Evolutionary conservation across 108 stramenopile species (phyloP).

Genomic region (Pinguiococcus pyrenoidosus): DNA sequence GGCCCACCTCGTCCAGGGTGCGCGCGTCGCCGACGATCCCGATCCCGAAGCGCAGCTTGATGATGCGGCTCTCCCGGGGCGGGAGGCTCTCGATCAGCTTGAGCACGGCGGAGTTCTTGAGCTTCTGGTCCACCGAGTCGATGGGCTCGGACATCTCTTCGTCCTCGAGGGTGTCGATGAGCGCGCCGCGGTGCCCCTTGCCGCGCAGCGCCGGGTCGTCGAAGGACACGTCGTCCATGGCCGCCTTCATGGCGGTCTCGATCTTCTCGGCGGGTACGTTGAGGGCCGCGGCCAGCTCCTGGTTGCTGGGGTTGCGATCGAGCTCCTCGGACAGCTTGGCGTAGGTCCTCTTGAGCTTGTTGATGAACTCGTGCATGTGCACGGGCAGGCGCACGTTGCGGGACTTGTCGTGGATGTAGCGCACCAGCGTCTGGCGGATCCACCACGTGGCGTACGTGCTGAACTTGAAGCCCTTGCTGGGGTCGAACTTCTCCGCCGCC

Average conservation of each 20-base stretch:
- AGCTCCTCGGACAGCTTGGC: conserved; percentile 50
- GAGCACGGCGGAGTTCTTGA: background rate
- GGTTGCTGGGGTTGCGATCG: conserved; percentile 56
- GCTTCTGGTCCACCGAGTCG: conserved; percentile 16
- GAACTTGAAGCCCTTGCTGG: conserved; percentile 76
- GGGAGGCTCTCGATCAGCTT: background rate
- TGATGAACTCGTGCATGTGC: conserved; percentile 69
- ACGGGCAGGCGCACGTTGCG: conserved; percentile 77
- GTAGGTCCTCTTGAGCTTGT: conserved; percentile 48
- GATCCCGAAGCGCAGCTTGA: conserved; percentile 5
- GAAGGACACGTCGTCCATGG: conserved; percentile 56
- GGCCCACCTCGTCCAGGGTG: conserved; percentile 15
- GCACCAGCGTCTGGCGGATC: conserved; percentile 85
- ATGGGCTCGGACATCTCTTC: conserved; percentile 58
- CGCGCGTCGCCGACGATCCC: background rate
- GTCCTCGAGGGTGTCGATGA: conserved; percentile 56
- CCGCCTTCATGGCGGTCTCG: conserved; percentile 53
- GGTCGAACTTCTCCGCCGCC: conserved; percentile 90
- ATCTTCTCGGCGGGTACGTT: conserved; percentile 56
- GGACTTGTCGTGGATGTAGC: conserved; percentile 74
- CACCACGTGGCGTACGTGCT: conserved; percentile 96
- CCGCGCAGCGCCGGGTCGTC: conserved; percentile 52
- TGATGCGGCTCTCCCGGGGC: background rate
- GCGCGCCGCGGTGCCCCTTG: conserved; percentile 42
- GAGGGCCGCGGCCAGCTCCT: conserved; percentile 51